These are phyloP conservation scores for Fusarium sp. DNA, from an alignment of 2,329 filamentous ascomycete species.

Conservation along the genomic window DNA sequence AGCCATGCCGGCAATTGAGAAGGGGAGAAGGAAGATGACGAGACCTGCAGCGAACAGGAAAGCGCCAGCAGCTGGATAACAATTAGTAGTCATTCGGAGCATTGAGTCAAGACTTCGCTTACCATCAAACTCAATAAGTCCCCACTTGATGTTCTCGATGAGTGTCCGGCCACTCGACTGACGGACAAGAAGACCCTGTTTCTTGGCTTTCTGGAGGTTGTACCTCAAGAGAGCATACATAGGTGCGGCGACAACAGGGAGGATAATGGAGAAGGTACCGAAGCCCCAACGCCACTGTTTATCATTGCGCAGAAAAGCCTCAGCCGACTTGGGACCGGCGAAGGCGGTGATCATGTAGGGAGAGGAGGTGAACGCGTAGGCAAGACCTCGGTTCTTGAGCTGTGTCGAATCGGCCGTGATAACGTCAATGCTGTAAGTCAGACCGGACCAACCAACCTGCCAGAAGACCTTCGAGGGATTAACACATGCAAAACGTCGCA, in stretches of 20 bases:
- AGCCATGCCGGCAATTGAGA: constrained; percentile 62
- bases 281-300: constrained; percentile 56
- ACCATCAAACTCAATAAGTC: constrained; percentile 43
- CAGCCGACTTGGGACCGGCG: constrained; percentile 47
- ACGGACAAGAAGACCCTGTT: constrained; percentile 58
- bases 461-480: constrained; percentile 65
- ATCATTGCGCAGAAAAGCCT: constrained; percentile 40
- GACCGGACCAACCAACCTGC: constrained; percentile 69
- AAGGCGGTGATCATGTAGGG: constrained; percentile 62
- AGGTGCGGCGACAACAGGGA: constrained; percentile 70
- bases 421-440: constrained; percentile 72
- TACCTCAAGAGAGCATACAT: constrained; percentile 66
- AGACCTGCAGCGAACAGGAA: constrained; percentile 64
- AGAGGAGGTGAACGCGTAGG: constrained; percentile 56
- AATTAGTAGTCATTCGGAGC: constrained; percentile 46
- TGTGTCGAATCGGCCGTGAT: constrained; percentile 73
- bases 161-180: constrained; percentile 57
- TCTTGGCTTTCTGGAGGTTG: constrained; percentile 68
- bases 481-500: neutral
- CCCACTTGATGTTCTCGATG: constrained; percentile 56
- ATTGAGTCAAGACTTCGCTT: constrained; percentile 42
- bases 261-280: constrained; percentile 73
- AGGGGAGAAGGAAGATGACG: constrained; percentile 68
- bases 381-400: constrained; percentile 56
- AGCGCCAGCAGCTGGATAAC: constrained; percentile 62